A percentile compares a stretch with the other conserved stretches of the same genome.
These are phyloP conservation scores for Ophioceras dolichostomum DNA, from an alignment of 2,329 filamentous ascomycete genomes.

Conservation along the genomic window DNA sequence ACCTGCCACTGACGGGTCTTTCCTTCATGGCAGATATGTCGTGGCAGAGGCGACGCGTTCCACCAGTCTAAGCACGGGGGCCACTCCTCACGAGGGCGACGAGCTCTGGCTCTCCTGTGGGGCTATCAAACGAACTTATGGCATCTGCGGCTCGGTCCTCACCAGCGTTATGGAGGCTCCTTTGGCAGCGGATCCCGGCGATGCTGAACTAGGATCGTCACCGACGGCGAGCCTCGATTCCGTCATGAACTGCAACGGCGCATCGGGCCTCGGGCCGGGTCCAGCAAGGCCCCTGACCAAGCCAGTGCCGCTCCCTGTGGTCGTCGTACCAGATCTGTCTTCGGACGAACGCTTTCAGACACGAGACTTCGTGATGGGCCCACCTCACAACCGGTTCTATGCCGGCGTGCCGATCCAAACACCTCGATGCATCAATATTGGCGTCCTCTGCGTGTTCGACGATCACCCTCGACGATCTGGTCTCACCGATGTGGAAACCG, in stretches of 20 bases:
- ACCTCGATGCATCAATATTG: slow-evolving; percentile 26
- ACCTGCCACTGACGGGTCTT: no score
- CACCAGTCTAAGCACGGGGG: not conserved
- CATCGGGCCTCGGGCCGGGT: no score
- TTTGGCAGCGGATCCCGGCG: no score
- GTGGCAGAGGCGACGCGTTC: not conserved
- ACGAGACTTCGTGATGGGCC: not conserved
- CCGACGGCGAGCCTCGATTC: no score
- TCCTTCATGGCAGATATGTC: not conserved
- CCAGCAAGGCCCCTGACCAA: no score
- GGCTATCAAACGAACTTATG: not conserved
- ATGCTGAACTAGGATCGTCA: no score
- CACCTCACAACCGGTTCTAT: slow-evolving; percentile 20
- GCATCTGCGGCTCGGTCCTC: no score
- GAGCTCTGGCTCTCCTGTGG: not conserved
- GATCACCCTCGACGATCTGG: slow-evolving; percentile 35
- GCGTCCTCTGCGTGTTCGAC: slow-evolving; percentile 44
- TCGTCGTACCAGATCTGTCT: not conserved
- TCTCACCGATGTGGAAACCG: slow-evolving; percentile 17
- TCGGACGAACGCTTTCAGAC: not conserved
- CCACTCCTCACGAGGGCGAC: not conserved
- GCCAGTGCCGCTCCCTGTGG: not conserved
- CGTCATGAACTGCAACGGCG: no score
- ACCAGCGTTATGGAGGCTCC: no score
- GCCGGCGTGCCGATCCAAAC: slow-evolving; percentile 27